Base-by-base conservation (phyloP, 2,329 filamentous ascomycete species). In the Xylariaceae sp. region DNA sequence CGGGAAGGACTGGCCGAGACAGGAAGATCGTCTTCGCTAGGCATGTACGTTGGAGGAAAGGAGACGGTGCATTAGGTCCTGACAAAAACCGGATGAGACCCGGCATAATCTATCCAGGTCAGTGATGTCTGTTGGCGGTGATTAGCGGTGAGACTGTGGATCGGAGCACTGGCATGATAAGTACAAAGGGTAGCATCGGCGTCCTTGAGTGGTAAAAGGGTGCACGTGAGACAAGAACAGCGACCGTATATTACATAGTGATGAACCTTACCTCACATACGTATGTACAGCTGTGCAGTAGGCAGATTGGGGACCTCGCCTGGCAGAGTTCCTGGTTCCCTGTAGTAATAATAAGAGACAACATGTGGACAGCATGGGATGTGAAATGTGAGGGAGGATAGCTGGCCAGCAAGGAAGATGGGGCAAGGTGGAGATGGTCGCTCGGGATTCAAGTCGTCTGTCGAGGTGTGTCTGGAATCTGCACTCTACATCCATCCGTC, bases 1-100 rank as follows among this genome's bases (percentile, higher is more conserved):
- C 46, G 55, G 48, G 58, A 59, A 56, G 54, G 58, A 54, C 57
- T 56, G 55, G 60, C 55, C 55, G 58, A 59, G 58, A 59, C 58
- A 57, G 53, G 56, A 55, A 41, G 57, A 62, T 62, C 58, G 49
- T 52, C 52, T 57, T 14, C 41, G 12, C 18, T 38, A 41, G 14
- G 18, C 39, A 35, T 32, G 42, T 52, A 40, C n/a, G n/a, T n/a
- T n/a, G 49, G 52, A 51, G 51, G 53, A 31, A 53, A 45, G 45
- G 45, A 55, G 50, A 51, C 48, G 45, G 54, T 49, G 56, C 51
- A 48, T 55, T 52, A 48, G 22, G 22, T 27, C 7, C 4, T 27
- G 22, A 27, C 22, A 27, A 27, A 27, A 27, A 27, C 22, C 22
- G 22, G 22, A 27, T 27, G 22, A 27, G 22, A 27, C 22, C 22